Evolutionary conservation across 768 basidiomycete genomes (phyloP).

Genomic region (Suillus alpinus): DNA sequence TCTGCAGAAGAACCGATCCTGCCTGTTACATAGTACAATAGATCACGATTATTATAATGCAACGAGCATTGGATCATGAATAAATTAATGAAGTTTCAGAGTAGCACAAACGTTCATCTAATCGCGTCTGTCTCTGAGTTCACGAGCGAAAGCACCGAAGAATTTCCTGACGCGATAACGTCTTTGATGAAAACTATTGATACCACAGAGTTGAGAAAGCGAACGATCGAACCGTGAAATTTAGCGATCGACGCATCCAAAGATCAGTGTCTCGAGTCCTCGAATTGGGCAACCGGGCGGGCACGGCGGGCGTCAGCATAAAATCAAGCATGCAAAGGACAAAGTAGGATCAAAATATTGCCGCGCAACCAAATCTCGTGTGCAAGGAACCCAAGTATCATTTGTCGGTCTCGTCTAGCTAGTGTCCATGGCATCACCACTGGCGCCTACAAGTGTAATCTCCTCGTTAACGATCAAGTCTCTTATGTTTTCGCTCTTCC

Average conservation of each 20-base stretch:
- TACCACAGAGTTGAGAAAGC: not conserved
- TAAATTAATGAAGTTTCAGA: not conserved
- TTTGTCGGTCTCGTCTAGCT: constrained; percentile 41
- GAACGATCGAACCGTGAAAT: not conserved
- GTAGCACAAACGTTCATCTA: not conserved
- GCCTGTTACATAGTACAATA: no score
- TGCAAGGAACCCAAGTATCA: not conserved
- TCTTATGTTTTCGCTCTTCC: constrained; percentile 78
- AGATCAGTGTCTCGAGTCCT: not conserved
- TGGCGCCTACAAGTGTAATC: constrained; percentile 41
- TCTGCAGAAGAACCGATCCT: not conserved
- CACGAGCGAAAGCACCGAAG: not conserved
- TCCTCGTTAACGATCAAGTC: constrained; percentile 72
- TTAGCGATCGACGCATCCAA: not conserved
- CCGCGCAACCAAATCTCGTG: not conserved
- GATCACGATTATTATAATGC: not conserved
- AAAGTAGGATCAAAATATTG: not conserved
- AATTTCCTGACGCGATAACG: no score
- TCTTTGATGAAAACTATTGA: not conserved
- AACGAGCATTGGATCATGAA: not conserved
- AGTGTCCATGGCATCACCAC: constrained; percentile 78
- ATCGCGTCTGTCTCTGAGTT: not conserved
- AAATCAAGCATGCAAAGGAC: not conserved
- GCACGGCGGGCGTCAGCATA: not conserved
- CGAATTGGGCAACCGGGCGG: not conserved